These are phyloP conservation scores for Infundibulicybe gibba DNA, from an alignment of 768 basidiomycete genomes.

Conservation along the genomic window DNA sequence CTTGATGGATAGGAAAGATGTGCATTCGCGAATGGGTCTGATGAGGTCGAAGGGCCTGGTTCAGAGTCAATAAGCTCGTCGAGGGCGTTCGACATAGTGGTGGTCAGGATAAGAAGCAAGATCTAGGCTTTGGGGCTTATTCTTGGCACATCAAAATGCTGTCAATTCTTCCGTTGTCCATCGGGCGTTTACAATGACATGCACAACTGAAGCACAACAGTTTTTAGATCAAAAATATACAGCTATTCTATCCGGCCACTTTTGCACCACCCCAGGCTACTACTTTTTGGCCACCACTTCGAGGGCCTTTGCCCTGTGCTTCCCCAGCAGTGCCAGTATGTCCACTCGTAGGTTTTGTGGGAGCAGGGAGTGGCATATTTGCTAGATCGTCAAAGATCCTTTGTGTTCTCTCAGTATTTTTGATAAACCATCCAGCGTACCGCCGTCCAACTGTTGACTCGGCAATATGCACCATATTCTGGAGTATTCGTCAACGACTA, in stretches of 20 bases:
- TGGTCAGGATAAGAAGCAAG: too few relatives aligned
- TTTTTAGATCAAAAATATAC: neutral
- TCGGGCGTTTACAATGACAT: too few relatives aligned
- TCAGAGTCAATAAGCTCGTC: too few relatives aligned
- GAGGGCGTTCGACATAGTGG: too few relatives aligned
- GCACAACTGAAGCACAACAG: too few relatives aligned
- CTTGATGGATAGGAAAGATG: conserved; percentile 18
- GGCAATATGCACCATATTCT: conserved; percentile 97
- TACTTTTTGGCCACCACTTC: conserved; percentile 44
- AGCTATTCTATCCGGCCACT: conserved; percentile 16
- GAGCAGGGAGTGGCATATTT: conserved; percentile 40
- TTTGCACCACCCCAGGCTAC: conserved; percentile 60
- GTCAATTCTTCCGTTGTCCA: too few relatives aligned
- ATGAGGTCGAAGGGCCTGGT: too few relatives aligned
- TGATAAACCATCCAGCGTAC: conserved; percentile 97
- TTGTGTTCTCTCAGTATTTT: conserved; percentile 90
- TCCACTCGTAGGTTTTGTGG: conserved; percentile 20
- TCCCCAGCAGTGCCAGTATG: conserved; percentile 16
- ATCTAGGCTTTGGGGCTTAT: too few relatives aligned
- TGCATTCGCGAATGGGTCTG: too few relatives aligned
- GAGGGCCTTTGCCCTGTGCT: conserved; percentile 21
- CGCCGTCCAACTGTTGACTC: conserved; percentile 92
- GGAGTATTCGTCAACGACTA: neutral
- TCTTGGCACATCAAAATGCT: too few relatives aligned
- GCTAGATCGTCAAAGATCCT: conserved; percentile 80